These are phyloP conservation scores for Ophiocordyceps camponoti-leonardi DNA, from an alignment of 2,329 filamentous ascomycete species.

Conservation along the genomic window DNA sequence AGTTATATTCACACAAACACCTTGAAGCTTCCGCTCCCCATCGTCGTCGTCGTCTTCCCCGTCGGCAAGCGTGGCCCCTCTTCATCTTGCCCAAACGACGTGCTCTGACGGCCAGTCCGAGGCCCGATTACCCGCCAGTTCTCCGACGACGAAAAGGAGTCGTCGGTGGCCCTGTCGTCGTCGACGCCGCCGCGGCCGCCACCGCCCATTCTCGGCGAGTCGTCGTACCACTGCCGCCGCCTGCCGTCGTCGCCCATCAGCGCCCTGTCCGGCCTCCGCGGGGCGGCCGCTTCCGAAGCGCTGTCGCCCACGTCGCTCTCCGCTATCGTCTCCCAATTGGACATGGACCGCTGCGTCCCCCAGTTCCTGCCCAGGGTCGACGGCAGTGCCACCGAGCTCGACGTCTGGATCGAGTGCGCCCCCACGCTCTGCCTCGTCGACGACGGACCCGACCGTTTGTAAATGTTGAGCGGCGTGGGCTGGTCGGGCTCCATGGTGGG, in stretches of 20 bases:
- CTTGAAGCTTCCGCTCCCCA: too few relatives aligned
- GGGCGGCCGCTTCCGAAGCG: conserved; percentile 3
- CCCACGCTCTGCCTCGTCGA: conserved; percentile 7
- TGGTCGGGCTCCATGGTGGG: conserved; percentile 12
- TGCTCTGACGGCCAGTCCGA: not conserved
- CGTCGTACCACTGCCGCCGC: conserved; percentile 8
- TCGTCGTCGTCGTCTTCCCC: too few relatives aligned
- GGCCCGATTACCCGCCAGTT: conserved; percentile 17
- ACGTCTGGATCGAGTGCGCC: conserved; percentile 12
- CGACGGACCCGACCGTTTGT: conserved; percentile 3
- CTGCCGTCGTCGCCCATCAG: conserved; percentile 5
- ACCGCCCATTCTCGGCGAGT: conserved; percentile 3
- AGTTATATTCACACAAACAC: too few relatives aligned
- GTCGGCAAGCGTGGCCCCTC: too few relatives aligned
- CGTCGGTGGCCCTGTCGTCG: conserved; percentile 6
- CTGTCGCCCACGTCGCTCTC: conserved; percentile 9
- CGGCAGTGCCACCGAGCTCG: conserved; percentile 17
- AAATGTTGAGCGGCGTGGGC: conserved; percentile 1
- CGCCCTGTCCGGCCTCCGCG: conserved; percentile 9
- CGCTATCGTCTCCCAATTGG: conserved; percentile 7
- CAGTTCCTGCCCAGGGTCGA: conserved; percentile 3
- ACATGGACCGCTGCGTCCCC: conserved; percentile 1
- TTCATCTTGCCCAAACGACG: too few relatives aligned
- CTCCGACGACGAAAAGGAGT: conserved; percentile 18
- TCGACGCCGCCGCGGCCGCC: conserved; percentile 4